Evolutionary conservation across 805 yeast genomes (phyloP).

Genomic region (Lachancea nothofagi): DNA sequence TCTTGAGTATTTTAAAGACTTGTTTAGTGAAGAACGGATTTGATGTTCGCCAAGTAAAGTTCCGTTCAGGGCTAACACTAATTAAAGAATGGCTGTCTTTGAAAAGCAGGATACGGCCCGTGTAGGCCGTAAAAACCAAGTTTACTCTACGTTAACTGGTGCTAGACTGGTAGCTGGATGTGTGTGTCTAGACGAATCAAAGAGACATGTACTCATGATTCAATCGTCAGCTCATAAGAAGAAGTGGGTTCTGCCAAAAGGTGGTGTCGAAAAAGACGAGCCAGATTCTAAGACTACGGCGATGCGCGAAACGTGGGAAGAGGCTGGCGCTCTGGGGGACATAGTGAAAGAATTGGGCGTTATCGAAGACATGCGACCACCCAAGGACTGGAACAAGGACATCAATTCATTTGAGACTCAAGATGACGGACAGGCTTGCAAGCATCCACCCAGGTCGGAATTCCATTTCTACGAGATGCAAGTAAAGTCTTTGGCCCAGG

Average conservation of each 20-base stretch:
- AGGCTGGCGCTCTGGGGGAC: constrained; percentile 80
- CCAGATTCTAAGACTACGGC: constrained; percentile 47
- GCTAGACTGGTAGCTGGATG: constrained; percentile 94
- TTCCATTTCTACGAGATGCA: constrained; percentile 82
- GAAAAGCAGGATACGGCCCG: constrained; percentile 37
- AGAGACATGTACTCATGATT: constrained; percentile 66
- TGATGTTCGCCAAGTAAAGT: no score
- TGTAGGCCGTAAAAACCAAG: constrained; percentile 54
- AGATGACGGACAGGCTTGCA: constrained; percentile 26
- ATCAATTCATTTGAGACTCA: constrained; percentile 17
- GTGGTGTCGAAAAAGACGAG: constrained; percentile 90
- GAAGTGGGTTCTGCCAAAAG: constrained; percentile 90
- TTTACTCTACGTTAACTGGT: constrained; percentile 55
- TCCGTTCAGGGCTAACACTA: no score
- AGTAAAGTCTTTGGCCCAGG: constrained; percentile 47
- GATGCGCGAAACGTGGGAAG: constrained; percentile 94
- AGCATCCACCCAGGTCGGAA: constrained; percentile 67
- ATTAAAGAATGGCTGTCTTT: constrained; percentile 17
- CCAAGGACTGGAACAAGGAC: constrained; percentile 39
- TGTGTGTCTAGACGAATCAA: constrained; percentile 56
- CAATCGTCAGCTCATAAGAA: constrained; percentile 64
- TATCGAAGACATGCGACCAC: constrained; percentile 56
- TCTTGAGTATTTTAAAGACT: no score
- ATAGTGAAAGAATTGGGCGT: constrained; percentile 53
- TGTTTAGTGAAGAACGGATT: no score